phyloP scores from a whole-genome alignment of 176 grass and related monocot species.

The bread wheat (Triticum aestivum) region DNA sequence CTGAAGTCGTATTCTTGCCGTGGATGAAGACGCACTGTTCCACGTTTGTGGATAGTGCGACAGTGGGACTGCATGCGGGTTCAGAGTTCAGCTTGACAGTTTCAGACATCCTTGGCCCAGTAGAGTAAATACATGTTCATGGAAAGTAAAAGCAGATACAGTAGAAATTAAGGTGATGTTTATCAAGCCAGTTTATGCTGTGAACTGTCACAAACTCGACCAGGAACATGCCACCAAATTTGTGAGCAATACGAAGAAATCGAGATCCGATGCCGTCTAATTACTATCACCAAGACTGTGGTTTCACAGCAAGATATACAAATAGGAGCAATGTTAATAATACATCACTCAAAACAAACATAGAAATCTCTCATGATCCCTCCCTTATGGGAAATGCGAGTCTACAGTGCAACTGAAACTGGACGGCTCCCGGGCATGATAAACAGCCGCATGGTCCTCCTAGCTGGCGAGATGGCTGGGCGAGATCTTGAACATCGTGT shows the following conservation, averaged over 20 bases:
- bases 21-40: too few relatives aligned
- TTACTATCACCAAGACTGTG: background rate
- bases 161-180: background rate
- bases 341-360: background rate
- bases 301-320: background rate
- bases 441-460: background rate
- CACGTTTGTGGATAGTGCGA: too few relatives aligned
- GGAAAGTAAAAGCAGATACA: too few relatives aligned
- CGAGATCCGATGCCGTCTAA: background rate
- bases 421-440: background rate
- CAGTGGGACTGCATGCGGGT: too few relatives aligned
- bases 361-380: background rate
- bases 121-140: too few relatives aligned
- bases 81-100: too few relatives aligned
- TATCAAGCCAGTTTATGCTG: background rate
- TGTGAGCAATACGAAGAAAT: background rate
- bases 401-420: background rate
- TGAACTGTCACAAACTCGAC: background rate
- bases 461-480: conserved; percentile 75
- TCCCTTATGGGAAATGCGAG: background rate
- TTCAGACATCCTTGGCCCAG: too few relatives aligned
- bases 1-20: too few relatives aligned
- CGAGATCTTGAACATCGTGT: conserved; percentile 87
- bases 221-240: background rate
- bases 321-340: background rate